Evolutionary conservation across 139 green algal species (phyloP).

Genomic region (Medakamo hakoo): DNA sequence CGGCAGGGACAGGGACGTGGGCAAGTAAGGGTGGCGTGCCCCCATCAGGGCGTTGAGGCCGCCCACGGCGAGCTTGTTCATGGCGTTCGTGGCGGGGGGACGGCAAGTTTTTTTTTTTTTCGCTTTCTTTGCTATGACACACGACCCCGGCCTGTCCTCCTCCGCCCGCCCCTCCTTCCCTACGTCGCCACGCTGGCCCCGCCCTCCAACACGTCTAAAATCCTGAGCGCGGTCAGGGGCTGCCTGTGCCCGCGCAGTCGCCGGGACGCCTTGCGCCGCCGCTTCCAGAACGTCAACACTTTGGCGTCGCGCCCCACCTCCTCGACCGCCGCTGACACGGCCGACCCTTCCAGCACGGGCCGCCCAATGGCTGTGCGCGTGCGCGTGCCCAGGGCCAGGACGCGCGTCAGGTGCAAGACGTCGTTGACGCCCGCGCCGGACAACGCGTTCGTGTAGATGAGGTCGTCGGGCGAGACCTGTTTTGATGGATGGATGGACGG

Average conservation of each 20-base stretch:
- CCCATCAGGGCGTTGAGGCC: slow-evolving; percentile 9
- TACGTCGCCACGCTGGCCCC: slow-evolving; percentile 23
- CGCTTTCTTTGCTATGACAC: background rate
- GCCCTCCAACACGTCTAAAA: background rate
- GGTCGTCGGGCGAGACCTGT: slow-evolving; percentile 41
- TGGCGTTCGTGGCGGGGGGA: background rate
- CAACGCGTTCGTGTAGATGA: slow-evolving; percentile 48
- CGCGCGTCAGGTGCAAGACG: slow-evolving; percentile 23
- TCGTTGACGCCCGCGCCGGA: slow-evolving; percentile 35
- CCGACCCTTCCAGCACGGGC: slow-evolving; percentile 26
- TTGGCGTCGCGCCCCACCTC: slow-evolving; percentile 45
- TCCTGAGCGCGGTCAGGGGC: background rate
- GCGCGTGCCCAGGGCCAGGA: slow-evolving; percentile 36
- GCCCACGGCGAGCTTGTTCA: background rate
- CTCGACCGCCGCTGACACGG: slow-evolving; percentile 32
- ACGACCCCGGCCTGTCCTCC: background rate
- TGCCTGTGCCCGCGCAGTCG: slow-evolving; percentile 47
- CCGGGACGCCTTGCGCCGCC: slow-evolving; percentile 62
- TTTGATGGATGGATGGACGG: background rate
- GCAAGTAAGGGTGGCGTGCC: slow-evolving; percentile 61
- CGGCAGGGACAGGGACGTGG: slow-evolving; percentile 27
- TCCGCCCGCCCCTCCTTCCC: background rate
- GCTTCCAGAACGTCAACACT: slow-evolving; percentile 74
- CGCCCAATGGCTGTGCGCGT: slow-evolving; percentile 43
- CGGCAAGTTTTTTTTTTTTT: background rate